Conservation (phyloP, 2,329 filamentous ascomycete genomes). For the Colletotrichum gigasporum region DNA sequence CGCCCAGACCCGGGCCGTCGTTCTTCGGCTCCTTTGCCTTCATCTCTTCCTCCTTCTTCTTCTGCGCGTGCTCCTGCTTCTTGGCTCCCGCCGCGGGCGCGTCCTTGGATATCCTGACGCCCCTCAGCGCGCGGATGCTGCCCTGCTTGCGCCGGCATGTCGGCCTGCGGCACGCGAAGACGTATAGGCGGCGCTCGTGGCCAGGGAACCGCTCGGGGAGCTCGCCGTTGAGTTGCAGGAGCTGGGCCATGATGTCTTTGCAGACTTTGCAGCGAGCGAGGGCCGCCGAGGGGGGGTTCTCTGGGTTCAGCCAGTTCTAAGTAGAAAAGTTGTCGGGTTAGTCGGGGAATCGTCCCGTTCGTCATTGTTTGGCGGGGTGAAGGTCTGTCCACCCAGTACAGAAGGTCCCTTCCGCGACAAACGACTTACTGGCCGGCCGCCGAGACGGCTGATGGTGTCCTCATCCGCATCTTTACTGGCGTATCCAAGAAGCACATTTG, state of each 20-base stretch:
- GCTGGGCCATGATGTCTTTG: conserved; percentile 81
- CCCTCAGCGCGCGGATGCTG: conserved; percentile 80
- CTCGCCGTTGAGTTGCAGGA: conserved; percentile 92
- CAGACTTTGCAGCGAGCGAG: conserved; percentile 89
- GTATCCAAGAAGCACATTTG: conserved; percentile 90
- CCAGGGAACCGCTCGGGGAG: conserved; percentile 86
- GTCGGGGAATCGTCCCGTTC: conserved; percentile 11
- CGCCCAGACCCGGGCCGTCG: conserved; percentile 63
- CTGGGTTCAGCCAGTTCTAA: conserved; percentile 85
- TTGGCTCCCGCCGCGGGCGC: conserved; percentile 40
- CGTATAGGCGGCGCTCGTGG: conserved; percentile 87
- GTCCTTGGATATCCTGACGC: conserved; percentile 65
- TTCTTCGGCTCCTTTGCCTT: conserved; percentile 43
- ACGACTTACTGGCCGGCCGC: conserved; percentile 80
- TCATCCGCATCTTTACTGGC: conserved; percentile 81
- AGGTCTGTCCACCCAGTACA: no score
- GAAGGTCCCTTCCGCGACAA: no score
- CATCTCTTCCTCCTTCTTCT: conserved; percentile 45
- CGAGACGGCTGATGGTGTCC: conserved; percentile 87
- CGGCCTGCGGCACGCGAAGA: conserved; percentile 83
- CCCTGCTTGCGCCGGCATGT: conserved; percentile 84
- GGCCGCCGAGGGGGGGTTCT: conserved; percentile 75
- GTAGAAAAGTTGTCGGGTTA: neutral
- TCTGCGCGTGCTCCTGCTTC: conserved; percentile 42
- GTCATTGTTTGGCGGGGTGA: neutral